A percentile compares a stretch with the other conserved stretches of the same genome.
These are phyloP conservation scores for Petunia secreta DNA, from an alignment of 257 asterid species.

Conservation along the genomic window DNA sequence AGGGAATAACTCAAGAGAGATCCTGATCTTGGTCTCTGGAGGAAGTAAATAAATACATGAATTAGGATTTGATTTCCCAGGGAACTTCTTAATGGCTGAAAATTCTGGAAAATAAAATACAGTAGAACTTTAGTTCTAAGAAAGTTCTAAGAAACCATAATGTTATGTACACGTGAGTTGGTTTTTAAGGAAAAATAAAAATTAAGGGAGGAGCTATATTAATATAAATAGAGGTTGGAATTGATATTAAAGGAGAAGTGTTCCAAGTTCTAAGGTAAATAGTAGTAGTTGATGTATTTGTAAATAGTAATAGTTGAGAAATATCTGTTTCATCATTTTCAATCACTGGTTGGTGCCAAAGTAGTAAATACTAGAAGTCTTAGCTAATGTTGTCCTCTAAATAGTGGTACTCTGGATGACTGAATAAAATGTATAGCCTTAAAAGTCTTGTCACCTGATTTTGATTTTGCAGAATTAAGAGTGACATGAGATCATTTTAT, in stretches of 20 bases:
- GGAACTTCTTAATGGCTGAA: not conserved
- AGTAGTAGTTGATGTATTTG: not conserved
- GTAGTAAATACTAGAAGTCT: not conserved
- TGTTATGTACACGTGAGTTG: not conserved
- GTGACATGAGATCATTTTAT: not conserved
- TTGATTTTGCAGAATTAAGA: not conserved
- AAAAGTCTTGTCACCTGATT: not conserved
- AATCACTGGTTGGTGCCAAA: not conserved
- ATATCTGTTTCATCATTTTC: not conserved
- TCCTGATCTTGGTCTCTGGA: too few species aligned
- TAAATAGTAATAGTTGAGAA: not conserved
- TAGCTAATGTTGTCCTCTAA: not conserved
- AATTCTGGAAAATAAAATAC: not conserved
- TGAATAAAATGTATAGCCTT: not conserved
- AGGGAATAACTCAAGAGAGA: too few species aligned
- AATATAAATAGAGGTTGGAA: not conserved
- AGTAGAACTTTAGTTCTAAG: not conserved
- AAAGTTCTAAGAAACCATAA: slow-evolving; percentile 14
- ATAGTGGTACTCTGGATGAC: not conserved
- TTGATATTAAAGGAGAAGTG: not conserved
- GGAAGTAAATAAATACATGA: too few species aligned
- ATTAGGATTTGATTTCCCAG: too few species aligned
- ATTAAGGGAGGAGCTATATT: too few species aligned
- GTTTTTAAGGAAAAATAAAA: not conserved
- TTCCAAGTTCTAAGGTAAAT: not conserved